Evolutionary conservation across 2,329 filamentous ascomycete genomes (phyloP).

Genomic region (Xylaria sp.): DNA sequence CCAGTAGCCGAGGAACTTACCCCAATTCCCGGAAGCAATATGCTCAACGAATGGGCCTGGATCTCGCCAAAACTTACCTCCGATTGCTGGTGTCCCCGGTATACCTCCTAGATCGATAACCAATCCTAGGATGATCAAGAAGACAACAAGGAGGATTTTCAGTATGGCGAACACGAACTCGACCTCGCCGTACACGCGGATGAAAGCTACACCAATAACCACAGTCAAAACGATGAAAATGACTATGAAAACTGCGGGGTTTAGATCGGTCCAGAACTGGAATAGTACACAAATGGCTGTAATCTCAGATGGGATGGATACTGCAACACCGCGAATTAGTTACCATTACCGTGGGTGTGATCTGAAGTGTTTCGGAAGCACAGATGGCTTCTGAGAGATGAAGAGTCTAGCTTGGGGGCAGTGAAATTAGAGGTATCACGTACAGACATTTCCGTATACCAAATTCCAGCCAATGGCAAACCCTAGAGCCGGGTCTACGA

Average conservation of each 20-base stretch:
- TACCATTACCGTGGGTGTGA: neutral
- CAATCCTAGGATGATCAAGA: slow-evolving; percentile 69
- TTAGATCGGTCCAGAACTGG: slow-evolving; percentile 70
- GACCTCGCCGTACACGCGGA: slow-evolving; percentile 69
- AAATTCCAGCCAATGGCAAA: slow-evolving; percentile 65
- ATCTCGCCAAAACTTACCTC: slow-evolving; percentile 75
- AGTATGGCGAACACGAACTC: slow-evolving; percentile 63
- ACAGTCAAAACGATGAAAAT: slow-evolving; percentile 63
- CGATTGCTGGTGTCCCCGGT: slow-evolving; percentile 66
- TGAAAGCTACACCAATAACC: slow-evolving; percentile 66
- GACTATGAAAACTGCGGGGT: slow-evolving; percentile 61
- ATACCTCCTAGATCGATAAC: slow-evolving; percentile 71
- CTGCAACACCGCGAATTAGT: neutral
- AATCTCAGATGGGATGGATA: slow-evolving; percentile 69
- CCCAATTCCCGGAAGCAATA: slow-evolving; percentile 65
- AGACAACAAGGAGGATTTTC: slow-evolving; percentile 70
- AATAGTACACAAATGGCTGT: slow-evolving; percentile 71
- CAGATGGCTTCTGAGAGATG: neutral
- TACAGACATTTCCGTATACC: slow-evolving; percentile 60
- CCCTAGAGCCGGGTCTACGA: slow-evolving; percentile 69
- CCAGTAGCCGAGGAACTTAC: slow-evolving; percentile 71
- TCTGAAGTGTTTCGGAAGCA: neutral
- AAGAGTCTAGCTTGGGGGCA: too few relatives aligned
- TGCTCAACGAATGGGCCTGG: slow-evolving; percentile 75
- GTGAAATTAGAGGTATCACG: neutral